phyloP scores from a whole-genome alignment of 1,284 basidiomycete species.

The Cutaneotrichosporon cutaneum region DNA sequence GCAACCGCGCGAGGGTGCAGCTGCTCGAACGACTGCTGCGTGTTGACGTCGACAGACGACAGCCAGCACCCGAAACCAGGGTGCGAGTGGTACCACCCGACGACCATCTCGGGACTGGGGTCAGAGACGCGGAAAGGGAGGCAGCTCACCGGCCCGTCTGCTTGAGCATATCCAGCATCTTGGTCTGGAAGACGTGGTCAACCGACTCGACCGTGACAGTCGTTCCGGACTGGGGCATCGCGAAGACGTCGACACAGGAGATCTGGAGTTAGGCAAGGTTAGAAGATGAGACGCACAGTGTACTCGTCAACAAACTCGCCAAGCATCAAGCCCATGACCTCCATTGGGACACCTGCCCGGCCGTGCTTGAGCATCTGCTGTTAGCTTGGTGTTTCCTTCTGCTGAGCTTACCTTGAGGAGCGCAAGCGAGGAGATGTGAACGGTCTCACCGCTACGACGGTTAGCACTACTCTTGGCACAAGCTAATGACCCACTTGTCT shows the following conservation, averaged over 20 bases:
- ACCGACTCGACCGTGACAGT: conserved; percentile 99
- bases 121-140: background rate
- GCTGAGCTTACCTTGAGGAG: conserved; percentile 80
- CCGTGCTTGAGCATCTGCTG: conserved; percentile 98
- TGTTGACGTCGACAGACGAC: conserved; percentile 98
- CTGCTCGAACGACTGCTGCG: conserved; percentile 99
- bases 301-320: conserved; percentile 99
- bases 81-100: conserved; percentile 99
- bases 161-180: conserved; percentile 99
- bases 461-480: background rate
- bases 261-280: conserved; percentile 35
- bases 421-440: conserved; percentile 92
- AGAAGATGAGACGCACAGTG: conserved; percentile 60
- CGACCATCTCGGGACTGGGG: conserved; percentile 92
- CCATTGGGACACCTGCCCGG: conserved; percentile 97
- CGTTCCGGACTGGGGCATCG: conserved; percentile 99
- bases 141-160: conserved; percentile 88
- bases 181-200: conserved; percentile 97
- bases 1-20: conserved; percentile 93
- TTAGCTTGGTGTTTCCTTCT: too few species aligned
- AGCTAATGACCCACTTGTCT: conserved; percentile 48
- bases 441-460: conserved; percentile 69
- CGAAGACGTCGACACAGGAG: conserved; percentile 96
- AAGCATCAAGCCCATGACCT: conserved; percentile 99
- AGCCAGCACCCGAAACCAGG: conserved; percentile 99